A percentile compares a stretch with the other conserved stretches of the same genome.
These are phyloP conservation scores for Sugiyamaella xylanicola DNA, from an alignment of 1,139 yeast genomes.

Conservation along the genomic window DNA sequence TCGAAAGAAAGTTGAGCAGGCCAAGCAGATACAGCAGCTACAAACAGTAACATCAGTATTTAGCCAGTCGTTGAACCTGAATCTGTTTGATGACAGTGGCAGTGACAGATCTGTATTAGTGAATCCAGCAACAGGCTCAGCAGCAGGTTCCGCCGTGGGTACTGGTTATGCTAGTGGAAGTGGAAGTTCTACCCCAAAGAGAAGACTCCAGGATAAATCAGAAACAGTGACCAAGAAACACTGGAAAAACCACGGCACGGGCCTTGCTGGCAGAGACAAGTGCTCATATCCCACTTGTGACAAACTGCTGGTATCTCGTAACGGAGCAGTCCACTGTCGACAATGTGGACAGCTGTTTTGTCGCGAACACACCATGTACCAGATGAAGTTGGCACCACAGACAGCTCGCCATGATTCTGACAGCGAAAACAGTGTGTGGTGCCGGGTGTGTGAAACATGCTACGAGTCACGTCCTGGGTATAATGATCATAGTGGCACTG, in stretches of 20 bases:
- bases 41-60: slow-evolving; percentile 38
- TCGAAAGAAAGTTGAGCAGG: slow-evolving; percentile 36
- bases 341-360: slow-evolving; percentile 75
- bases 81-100: slow-evolving; percentile 38
- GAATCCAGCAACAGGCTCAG: not conserved
- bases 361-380: slow-evolving; percentile 60
- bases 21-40: slow-evolving; percentile 28
- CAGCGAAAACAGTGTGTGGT: slow-evolving; percentile 58
- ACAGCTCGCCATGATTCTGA: slow-evolving; percentile 52
- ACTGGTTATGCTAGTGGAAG: not conserved
- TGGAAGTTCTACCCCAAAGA: slow-evolving; percentile 13
- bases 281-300: slow-evolving; percentile 41
- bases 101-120: slow-evolving; percentile 20
- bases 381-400: slow-evolving; percentile 47
- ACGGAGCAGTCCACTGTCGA: slow-evolving; percentile 43
- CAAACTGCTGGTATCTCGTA: slow-evolving; percentile 36
- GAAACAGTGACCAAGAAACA: slow-evolving; percentile 54
- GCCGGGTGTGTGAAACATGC: slow-evolving; percentile 68
- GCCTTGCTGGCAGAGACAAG: slow-evolving; percentile 42
- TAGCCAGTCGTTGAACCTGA: slow-evolving; percentile 35
- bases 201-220: slow-evolving; percentile 25
- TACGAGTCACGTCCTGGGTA: slow-evolving; percentile 60
- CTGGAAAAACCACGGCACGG: slow-evolving; percentile 53
- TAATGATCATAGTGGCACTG: slow-evolving; percentile 45
- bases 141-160: not conserved